phyloP scores from a whole-genome alignment of 2,329 filamentous ascomycete genomes.

The Chaetomium globosum region DNA sequence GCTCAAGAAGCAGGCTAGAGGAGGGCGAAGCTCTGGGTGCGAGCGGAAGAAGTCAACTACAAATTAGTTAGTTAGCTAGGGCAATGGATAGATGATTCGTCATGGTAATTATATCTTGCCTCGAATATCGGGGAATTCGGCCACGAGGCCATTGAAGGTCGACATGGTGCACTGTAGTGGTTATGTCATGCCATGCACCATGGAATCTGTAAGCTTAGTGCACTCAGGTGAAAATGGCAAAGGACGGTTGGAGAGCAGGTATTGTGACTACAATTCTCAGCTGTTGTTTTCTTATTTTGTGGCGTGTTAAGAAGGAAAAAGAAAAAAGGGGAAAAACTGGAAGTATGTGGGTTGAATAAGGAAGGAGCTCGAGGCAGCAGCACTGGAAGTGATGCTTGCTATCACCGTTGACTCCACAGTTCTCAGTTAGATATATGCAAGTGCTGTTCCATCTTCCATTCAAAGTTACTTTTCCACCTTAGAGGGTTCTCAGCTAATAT shows the following conservation, averaged over 20 bases:
- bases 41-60: conserved; percentile 80
- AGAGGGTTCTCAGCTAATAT: not conserved
- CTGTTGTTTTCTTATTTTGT: not conserved
- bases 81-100: not conserved
- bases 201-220: no score
- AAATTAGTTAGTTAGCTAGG: conserved; percentile 12
- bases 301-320: not conserved
- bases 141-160: conserved; percentile 71
- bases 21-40: conserved; percentile 56
- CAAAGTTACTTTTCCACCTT: not conserved
- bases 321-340: not conserved
- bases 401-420: not conserved
- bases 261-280: not conserved
- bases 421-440: no score
- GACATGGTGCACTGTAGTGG: conserved; percentile 59
- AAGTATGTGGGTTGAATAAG: not conserved
- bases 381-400: not conserved
- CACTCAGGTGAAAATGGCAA: not conserved
- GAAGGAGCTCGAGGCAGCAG: conserved; percentile 13
- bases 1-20: conserved; percentile 83
- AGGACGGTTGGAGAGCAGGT: not conserved
- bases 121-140: conserved; percentile 78
- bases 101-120: conserved; percentile 46
- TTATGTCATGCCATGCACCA: not conserved
- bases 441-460: no score